Evolutionary conservation across 495 filamentous ascomycete species (phyloP).

Genomic region (Alectoria sarmentosa): DNA sequence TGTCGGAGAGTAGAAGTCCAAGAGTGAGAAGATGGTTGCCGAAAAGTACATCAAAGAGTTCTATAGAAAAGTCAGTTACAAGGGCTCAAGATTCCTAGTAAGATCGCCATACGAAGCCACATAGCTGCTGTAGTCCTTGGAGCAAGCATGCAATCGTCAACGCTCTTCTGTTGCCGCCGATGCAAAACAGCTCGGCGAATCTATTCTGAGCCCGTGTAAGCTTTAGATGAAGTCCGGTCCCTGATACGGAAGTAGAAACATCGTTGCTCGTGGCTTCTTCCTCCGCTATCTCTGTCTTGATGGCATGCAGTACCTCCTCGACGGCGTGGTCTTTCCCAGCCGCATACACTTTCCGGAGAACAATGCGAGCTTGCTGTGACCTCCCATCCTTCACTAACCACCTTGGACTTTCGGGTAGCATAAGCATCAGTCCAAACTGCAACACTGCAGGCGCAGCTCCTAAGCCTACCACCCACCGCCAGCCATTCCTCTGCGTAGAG

Average conservation of each 20-base stretch:
- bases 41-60: slow-evolving; percentile 96
- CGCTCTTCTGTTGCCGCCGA: slow-evolving; percentile 66
- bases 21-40: slow-evolving; percentile 75
- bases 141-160: slow-evolving; percentile 77
- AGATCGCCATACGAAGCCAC: slow-evolving; percentile 63
- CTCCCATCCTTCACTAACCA: slow-evolving; percentile 70
- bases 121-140: slow-evolving; percentile 83
- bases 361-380: slow-evolving; percentile 49
- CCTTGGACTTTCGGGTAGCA: slow-evolving; percentile 79
- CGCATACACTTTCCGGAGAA: slow-evolving; percentile 59
- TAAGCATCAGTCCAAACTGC: slow-evolving; percentile 56
- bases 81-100: background rate
- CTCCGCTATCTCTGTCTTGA: slow-evolving; percentile 67
- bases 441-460: slow-evolving; percentile 69
- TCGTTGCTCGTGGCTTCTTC: slow-evolving; percentile 40
- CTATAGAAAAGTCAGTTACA: slow-evolving; percentile 30
- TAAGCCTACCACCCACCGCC: slow-evolving; percentile 87
- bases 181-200: slow-evolving; percentile 47
- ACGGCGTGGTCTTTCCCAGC: slow-evolving; percentile 36
- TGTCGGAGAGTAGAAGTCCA: slow-evolving; percentile 75
- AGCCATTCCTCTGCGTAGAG: slow-evolving; percentile 54
- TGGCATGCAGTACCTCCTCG: slow-evolving; percentile 51
- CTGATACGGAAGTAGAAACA: slow-evolving; percentile 23
- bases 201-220: slow-evolving; percentile 30
- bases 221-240: slow-evolving; percentile 22